Percentiles rank a stretch among this genome's conserved stretches.
phyloP scores from a whole-genome alignment of 495 filamentous ascomycete genomes.

The Penicillium maclennaniae region DNA sequence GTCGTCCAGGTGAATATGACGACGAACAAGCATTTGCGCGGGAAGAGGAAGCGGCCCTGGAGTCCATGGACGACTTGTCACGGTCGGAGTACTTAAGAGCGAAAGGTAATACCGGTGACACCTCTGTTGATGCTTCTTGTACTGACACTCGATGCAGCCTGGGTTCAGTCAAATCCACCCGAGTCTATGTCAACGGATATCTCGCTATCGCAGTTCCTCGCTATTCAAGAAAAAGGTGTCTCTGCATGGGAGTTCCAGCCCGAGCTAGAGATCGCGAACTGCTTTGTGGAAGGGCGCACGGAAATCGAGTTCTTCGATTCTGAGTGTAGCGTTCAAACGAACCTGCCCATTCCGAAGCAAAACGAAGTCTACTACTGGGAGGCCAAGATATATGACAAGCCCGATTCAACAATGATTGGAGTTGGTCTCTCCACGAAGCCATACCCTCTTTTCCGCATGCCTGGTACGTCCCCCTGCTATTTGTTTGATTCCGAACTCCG shows the following conservation, averaged over 20 bases:
- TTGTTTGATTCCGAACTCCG: neutral
- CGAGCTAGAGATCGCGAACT: constrained; percentile 96
- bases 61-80: constrained; percentile 91
- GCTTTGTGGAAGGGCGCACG: constrained; percentile 92
- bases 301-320: constrained; percentile 99
- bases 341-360: constrained; percentile 93
- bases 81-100: constrained; percentile 87
- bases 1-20: constrained; percentile 92
- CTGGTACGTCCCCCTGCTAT: constrained; percentile 55
- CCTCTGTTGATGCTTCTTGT: constrained; percentile 8
- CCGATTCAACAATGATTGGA: constrained; percentile 76
- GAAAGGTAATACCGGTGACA: constrained; percentile 62
- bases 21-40: constrained; percentile 89
- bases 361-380: constrained; percentile 99
- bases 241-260: constrained; percentile 99
- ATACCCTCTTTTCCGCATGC: constrained; percentile 89
- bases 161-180: constrained; percentile 89
- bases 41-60: constrained; percentile 93
- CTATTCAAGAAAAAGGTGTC: constrained; percentile 98
- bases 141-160: constrained; percentile 54
- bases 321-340: constrained; percentile 95
- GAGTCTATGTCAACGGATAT: constrained; percentile 96
- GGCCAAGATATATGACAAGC: constrained; percentile 96
- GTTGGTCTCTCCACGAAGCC: constrained; percentile 95
- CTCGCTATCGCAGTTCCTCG: constrained; percentile 92